Base-by-base conservation (phyloP, 305 asterid species). In the Fraxinus platypoda region DNA sequence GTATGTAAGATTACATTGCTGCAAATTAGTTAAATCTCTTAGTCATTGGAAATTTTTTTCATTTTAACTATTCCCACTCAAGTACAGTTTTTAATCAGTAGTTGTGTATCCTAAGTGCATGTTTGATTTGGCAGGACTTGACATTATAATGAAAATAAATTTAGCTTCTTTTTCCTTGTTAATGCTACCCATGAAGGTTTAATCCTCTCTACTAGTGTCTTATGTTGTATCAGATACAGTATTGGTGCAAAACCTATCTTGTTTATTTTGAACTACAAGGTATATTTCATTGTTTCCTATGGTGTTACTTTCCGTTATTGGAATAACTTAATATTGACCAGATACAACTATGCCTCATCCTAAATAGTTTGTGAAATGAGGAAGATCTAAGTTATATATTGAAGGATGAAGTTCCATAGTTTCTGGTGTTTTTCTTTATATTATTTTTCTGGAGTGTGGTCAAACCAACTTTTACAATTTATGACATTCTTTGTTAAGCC, bases 1-100 rank as follows among this genome's bases (percentile, higher is more conserved):
- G 92, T 89, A 86, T 9, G 88, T 77, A 70, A 76, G 78, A 74
- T 46, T 57, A n/a, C 25, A 57, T 49, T 38, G 72, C 52, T 3
- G 30, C 72, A n/a, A n/a, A 23, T 74, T 64, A 13, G 52, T 33
- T 35, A 77, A 64, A 31, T 73, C 30, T 15, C 64, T 70, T 33
- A 66, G 2, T 33, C 17, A 35, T 52, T 77, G 43, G 73, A 3
- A 28, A 37, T 70, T 26, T 68, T 57, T n/a, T 35, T 57, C 75
- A 77, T 19, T 17, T 59, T 59, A 21, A 59, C 26, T 6, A 59
- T 59, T 59, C 70, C 13, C 12, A 17, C 64, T 52, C 64, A 52
- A 52, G 64, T 17, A 17, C 23, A 5, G 23, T 52, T 52, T 52
- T 52, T 52, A 17, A 15, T 15, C 68, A 19, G 25, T 21, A 21